Evolutionary conservation across 2,329 filamentous ascomycete species (phyloP), one percentile per base, ranked within the genome.

Genomic region (Alternaria panax): DNA sequence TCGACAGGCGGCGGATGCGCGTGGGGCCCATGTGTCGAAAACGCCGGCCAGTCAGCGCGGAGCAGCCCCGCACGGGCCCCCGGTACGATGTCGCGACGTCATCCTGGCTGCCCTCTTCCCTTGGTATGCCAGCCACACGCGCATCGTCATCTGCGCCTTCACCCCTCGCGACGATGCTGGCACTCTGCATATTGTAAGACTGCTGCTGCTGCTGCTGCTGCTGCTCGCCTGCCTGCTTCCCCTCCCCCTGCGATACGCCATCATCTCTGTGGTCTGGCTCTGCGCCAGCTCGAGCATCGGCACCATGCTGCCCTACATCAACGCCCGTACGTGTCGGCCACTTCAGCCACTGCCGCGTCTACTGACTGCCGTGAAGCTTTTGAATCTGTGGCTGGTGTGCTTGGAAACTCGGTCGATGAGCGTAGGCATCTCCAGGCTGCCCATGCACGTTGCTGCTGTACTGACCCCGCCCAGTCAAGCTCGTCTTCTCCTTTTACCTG

Each of bases 401-500:
- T 88, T 28, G 89, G 88, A 41, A 86, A 88, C 48, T 88, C 88
- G 20, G 76, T 85, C 59, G 89, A 91, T 77, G 88, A 91, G 73
- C 77, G 87, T 89, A 80, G 68, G 83, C 61, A 38, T 20, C 32
- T 43, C 4, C 25, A 36, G n/a, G 12, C 20, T 18, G 40, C 60
- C 18, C 51, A 30, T 25, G 34, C 6, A 28, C 7, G 24, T 28
- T 6, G 14, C 6, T 53, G 40, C 40, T 16, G 14, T 30, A 47
- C 54, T 72, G 57, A 74, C 51, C n/a, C 50, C 28, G n/a, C 47
- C 57, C 69, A 97, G 93, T 99, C 69, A 99, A 99, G 79, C 90
- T 98, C 69, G 90, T 97, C 71, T 89, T 89, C 75, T 92, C 92
- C 7, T 96, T 98, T 78, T 84, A 99, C 47, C 79, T 97, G 38